Conservation (phyloP, 495 filamentous ascomycete species). For the Talaromyces proteolyticus region DNA sequence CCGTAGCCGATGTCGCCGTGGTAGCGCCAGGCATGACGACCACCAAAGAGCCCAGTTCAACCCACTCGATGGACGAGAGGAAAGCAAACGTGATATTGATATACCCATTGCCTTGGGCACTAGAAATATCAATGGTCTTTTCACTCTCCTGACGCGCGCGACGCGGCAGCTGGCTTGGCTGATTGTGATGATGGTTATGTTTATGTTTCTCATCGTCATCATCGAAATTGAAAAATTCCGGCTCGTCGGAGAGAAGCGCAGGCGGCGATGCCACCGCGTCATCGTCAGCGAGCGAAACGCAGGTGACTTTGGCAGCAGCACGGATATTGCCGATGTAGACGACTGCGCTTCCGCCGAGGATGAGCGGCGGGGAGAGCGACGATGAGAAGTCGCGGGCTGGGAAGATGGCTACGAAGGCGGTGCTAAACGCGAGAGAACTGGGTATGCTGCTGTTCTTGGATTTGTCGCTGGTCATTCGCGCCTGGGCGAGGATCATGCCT, state of each 20-base stretch:
- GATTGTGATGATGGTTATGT: neutral
- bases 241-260: conserved; percentile 23
- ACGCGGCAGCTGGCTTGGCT: too few relatives aligned
- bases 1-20: conserved; percentile 23
- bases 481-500: conserved; percentile 71
- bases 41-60: conserved; percentile 73
- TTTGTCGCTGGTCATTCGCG: conserved; percentile 35
- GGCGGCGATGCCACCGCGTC: conserved; percentile 22
- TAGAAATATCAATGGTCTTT: conserved; percentile 4
- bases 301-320: conserved; percentile 64
- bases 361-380: conserved; percentile 33
- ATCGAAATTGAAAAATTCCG: conserved; percentile 63
- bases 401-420: conserved; percentile 44
- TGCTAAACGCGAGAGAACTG: conserved; percentile 38
- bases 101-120: conserved; percentile 20
- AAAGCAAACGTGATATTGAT: conserved; percentile 72
- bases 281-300: conserved; percentile 38
- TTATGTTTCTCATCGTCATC: conserved; percentile 40
- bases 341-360: conserved; percentile 61
- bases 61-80: conserved; percentile 72
- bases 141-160: conserved; percentile 3
- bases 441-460: conserved; percentile 27
- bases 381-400: conserved; percentile 31
- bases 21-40: conserved; percentile 65
- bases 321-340: conserved; percentile 86